Percentiles rank a stretch among this genome's conserved stretches.
These are phyloP conservation scores for Cryptococcus sp. DNA, from an alignment of 1,284 basidiomycete species.

Conservation along the genomic window DNA sequence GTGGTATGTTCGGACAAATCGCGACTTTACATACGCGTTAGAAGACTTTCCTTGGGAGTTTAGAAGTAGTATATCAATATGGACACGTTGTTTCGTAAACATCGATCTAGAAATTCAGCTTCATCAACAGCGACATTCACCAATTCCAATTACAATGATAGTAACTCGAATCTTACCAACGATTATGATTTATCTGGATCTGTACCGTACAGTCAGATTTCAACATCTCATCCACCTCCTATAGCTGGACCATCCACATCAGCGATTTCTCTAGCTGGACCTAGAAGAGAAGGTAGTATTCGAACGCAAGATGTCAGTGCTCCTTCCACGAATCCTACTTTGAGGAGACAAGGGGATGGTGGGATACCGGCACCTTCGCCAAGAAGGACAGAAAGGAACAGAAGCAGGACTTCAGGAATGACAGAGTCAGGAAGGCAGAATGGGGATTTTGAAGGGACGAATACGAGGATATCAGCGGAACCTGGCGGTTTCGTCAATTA, in stretches of 20 bases:
- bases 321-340: constrained; percentile 35
- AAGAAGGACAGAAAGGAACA: constrained; percentile 6
- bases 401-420: constrained; percentile 10
- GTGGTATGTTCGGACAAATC: no score
- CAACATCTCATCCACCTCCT: constrained; percentile 20
- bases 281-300: constrained; percentile 3
- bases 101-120: constrained; percentile 18
- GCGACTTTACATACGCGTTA: no score
- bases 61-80: constrained; percentile 8
- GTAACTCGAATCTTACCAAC: neutral
- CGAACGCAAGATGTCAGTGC: constrained; percentile 10
- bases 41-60: no score
- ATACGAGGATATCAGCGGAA: neutral
- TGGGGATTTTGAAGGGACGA: neutral
- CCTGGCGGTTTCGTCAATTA: neutral
- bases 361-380: constrained; percentile 9
- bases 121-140: constrained; percentile 10
- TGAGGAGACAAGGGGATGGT: constrained; percentile 19
- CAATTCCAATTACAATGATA: no score
- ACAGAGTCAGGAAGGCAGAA: constrained; percentile 9
- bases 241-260: constrained; percentile 28
- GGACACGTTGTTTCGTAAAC: constrained; percentile 30
- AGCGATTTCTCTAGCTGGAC: constrained; percentile 3
- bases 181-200: constrained; percentile 19
- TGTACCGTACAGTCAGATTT: constrained; percentile 29